Base-by-base conservation (phyloP, 1,284 basidiomycete species). In the Cutaneotrichosporon sp. region DNA sequence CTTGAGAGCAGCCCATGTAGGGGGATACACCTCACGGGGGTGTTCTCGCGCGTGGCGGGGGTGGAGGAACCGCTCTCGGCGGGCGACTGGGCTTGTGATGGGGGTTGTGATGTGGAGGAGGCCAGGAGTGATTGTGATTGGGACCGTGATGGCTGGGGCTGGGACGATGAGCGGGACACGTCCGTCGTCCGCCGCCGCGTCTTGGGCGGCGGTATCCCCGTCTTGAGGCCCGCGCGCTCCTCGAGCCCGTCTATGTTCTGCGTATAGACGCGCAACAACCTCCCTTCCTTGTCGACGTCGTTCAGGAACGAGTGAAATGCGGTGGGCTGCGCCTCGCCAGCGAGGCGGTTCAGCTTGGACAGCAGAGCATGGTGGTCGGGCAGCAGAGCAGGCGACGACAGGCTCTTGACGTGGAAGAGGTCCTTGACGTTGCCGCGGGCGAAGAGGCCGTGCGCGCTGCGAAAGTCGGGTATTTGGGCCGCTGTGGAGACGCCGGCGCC, bases 201-300 rank as follows among this genome's bases (percentile, higher is more conserved):
- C 51, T 38, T 38, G 20, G 42, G 52, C 18, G 49, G 51, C 4
- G 73, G 75, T 6, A 75, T 58, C 4, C 76, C 75, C 11, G 71
- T 66, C 5, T 86, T 86, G 8, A 97, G 83, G 4, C 93, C 93
- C 14, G 87, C 89, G 72, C 92, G 92, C 63, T 83, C 83, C 74
- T 97, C 93, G 54, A 97, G 86, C 16, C 88, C 89, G 74, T 97
- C 93, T 64, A 97, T 95, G 79, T 95, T 95, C 81, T 97, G 94
- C 0, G 94, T 95, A 78, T 97, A 97, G 4, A 94, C 91, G 29
- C 94, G 85, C 47, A 94, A 83, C 1, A 97, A 85, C 52, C 87
- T 85, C 2, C 90, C 89, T 52, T 88, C 83, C 59, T 87, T 82
- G 72, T 97, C 91, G 24, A 97, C 85, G 14, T 83, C 73, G 46